Evolutionary conservation across 2,329 filamentous ascomycete genomes (phyloP), one percentile per base, ranked within the genome.

Genomic region (Nemania diffusa): DNA sequence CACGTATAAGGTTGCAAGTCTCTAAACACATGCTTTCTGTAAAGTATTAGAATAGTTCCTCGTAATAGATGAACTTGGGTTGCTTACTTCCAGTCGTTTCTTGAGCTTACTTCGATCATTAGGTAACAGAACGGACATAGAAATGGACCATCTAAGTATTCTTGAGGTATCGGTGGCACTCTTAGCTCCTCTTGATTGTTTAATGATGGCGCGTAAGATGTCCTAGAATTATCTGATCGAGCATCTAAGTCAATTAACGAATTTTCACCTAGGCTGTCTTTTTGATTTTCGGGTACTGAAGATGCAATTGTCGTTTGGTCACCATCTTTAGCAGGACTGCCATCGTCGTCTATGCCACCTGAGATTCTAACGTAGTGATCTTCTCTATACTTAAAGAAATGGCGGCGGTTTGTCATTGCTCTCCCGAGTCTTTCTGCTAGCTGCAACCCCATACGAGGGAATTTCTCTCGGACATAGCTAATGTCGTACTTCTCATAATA

Each of bases 1-100:
- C 55, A 64, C 5, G 48, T 24, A 40, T 64, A 64, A 32, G 62
- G 56, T n/a, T 64, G 46, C 11, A 53, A 37, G n/a, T 64, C 55
- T 27, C 53, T 52, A 20, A 53, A 55, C 15, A 64, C 37, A 22
- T 64, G 62, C 20, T 59, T 59, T 24, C 56, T 59, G 9, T 40
- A 9, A 29, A 17, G 8, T 15, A 40, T 61, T 46, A 57, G 26
- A 9, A 48, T 42, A 17, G 24, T 1, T 8, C 5, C 2, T 20
- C 2, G 17, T 34, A 15, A 17, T 4, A 27, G 5, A 17, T 17
- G 11, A 55, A 22, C 2, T 2, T 0, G 20, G 32, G 7, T 40
- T 22, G 4, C 61, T 63, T 51, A 63, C 61, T 58, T 64, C 53
- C 61, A 64, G 1, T 57, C 29, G 1, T 24, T 26, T 22, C 26